phyloP scores from a whole-genome alignment of 306 rosid genomes.

The Fragaria iinumae region DNA sequence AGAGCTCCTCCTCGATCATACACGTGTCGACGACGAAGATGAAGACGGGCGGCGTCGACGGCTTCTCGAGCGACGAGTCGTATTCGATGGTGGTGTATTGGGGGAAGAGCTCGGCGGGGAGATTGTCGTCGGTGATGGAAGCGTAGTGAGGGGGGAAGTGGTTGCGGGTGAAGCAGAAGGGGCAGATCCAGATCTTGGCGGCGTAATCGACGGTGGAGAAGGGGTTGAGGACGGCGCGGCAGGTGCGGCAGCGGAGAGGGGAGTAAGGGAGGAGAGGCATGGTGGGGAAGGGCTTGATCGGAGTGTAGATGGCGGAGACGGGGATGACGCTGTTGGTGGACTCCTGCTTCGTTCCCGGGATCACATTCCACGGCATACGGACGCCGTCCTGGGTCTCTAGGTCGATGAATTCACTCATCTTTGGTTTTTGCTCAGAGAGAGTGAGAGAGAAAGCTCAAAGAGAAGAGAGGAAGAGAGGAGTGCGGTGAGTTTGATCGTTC shows the following conservation, averaged over 20 bases:
- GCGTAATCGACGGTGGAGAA: conserved; percentile 89
- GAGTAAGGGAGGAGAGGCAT: conserved; percentile 73
- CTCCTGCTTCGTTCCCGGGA: conserved; percentile 87
- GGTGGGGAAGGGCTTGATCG: conserved; percentile 65
- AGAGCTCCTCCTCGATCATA: conserved; percentile 80
- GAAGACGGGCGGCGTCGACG: conserved; percentile 56
- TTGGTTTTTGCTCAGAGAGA: not conserved
- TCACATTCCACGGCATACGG: conserved; percentile 98
- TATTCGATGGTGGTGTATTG: conserved; percentile 90
- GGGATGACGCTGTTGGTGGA: conserved; percentile 68
- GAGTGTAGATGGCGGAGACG: conserved; percentile 78
- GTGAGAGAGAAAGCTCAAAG: too few relatives aligned
- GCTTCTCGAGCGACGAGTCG: conserved; percentile 34
- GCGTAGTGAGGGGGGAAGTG: conserved; percentile 87
- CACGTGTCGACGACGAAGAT: conserved; percentile 83
- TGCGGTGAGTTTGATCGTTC: too few relatives aligned
- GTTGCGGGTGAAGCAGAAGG: conserved; percentile 86
- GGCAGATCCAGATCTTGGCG: conserved; percentile 99
- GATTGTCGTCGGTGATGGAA: conserved; percentile 77
- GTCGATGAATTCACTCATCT: conserved; percentile 85
- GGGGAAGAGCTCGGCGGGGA: conserved; percentile 95
- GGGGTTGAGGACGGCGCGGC: conserved; percentile 89
- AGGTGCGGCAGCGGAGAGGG: conserved; percentile 87
- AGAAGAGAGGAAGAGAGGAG: too few relatives aligned
- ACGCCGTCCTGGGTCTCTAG: conserved; percentile 93